Evolutionary conservation across 2,329 filamentous ascomycete species (phyloP).

Genomic region (Zasmidium citrigriseum): DNA sequence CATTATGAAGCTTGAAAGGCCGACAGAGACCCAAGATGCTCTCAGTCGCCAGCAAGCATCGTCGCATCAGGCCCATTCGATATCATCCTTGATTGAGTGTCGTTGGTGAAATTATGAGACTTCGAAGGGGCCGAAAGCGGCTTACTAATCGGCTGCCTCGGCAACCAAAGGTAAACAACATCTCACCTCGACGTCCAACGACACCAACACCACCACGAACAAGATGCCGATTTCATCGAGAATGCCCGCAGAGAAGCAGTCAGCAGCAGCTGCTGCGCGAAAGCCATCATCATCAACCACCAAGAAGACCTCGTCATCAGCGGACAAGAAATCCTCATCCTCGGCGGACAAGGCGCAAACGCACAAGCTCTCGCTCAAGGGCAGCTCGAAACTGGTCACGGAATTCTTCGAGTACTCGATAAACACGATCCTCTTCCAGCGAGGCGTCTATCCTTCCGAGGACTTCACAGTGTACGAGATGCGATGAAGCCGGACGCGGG

Average conservation of each 20-base stretch:
- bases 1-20: constrained; percentile 14
- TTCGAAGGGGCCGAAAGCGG: not conserved
- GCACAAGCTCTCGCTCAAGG: constrained; percentile 90
- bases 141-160: not conserved
- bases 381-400: constrained; percentile 55
- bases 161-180: not conserved
- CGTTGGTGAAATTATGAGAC: not conserved
- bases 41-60: constrained; percentile 43
- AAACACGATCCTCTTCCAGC: constrained; percentile 95
- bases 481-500: not conserved
- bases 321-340: constrained; percentile 16
- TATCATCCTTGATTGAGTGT: not conserved
- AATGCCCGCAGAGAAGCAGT: constrained; percentile 21
- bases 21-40: constrained; percentile 21
- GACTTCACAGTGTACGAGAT: constrained; percentile 82
- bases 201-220: not conserved
- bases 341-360: constrained; percentile 75
- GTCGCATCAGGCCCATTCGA: constrained; percentile 44
- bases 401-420: constrained; percentile 99
- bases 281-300: constrained; percentile 1
- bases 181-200: not conserved
- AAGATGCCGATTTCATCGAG: not conserved
- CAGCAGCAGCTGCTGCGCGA: not conserved
- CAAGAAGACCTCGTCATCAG: constrained; percentile 3
- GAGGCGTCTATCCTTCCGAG: constrained; percentile 81